Conservation (phyloP, 768 basidiomycete genomes). For the Tephrocybe sp. region DNA sequence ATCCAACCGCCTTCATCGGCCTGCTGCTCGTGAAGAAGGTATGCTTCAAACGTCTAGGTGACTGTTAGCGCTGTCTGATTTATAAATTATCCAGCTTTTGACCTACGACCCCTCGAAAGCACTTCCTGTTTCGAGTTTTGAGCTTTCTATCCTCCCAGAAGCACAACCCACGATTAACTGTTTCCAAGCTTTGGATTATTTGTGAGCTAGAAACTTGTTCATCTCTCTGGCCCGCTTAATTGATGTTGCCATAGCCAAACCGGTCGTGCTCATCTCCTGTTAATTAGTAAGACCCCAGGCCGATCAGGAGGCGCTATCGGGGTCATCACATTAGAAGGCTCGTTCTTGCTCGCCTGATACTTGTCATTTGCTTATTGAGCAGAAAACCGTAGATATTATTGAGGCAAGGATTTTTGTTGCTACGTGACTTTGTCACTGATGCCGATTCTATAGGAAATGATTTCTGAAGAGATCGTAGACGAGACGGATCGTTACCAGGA, state of each 20-base stretch:
- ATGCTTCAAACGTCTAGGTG: background rate
- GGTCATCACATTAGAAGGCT: constrained; percentile 86
- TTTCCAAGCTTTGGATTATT: constrained; percentile 94
- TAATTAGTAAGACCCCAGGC: constrained; percentile 86
- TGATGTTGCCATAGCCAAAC: constrained; percentile 66
- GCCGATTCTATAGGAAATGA: constrained; percentile 68
- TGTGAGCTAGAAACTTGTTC: constrained; percentile 41
- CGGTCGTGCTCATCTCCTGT: constrained; percentile 87
- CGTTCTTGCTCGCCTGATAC: constrained; percentile 6
- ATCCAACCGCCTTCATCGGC: constrained; percentile 73
- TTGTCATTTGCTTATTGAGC: background rate
- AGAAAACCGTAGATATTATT: constrained; percentile 60
- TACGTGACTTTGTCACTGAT: background rate
- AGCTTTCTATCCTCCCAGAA: constrained; percentile 85
- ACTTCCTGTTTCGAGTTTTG: constrained; percentile 72
- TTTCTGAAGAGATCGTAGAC: constrained; percentile 95
- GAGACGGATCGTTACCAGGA: constrained; percentile 92
- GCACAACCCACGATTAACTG: constrained; percentile 87
- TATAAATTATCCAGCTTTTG: constrained; percentile 59
- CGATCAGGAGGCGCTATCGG: constrained; percentile 85
- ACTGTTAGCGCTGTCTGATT: constrained; percentile 8
- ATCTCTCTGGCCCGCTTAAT: background rate
- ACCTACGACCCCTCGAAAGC: constrained; percentile 84
- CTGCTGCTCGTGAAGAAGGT: constrained; percentile 85
- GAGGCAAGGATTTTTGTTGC: constrained; percentile 40